Evolutionary conservation across 441 rosid genomes (phyloP).

Genomic region (Brassica balearica): DNA sequence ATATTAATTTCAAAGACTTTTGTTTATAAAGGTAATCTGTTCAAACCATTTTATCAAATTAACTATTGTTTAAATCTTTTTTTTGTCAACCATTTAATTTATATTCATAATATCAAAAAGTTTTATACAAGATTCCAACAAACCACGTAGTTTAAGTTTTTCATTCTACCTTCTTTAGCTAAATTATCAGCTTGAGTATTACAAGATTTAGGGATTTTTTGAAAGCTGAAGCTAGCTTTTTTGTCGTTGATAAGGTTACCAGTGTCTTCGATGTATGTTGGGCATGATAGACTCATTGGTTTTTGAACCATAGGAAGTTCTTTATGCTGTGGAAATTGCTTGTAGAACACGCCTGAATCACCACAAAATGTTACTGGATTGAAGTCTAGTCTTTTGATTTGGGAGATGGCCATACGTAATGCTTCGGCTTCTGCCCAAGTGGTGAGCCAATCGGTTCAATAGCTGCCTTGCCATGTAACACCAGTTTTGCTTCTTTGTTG

Average conservation of each 20-base stretch:
- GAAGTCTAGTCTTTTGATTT: no score
- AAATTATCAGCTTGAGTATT: neutral
- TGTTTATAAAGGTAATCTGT: neutral
- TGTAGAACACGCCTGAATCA: no score
- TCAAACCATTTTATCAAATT: neutral
- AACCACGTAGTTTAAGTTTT: neutral
- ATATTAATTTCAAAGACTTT: neutral
- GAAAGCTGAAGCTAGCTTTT: neutral
- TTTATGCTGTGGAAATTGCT: no score
- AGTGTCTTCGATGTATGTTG: neutral
- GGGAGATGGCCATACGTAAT: no score
- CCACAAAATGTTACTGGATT: no score
- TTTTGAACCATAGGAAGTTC: no score
- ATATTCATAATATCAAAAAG: neutral
- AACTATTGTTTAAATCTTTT: neutral
- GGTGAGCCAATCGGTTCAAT: no score
- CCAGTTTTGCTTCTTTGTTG: neutral
- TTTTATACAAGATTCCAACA: neutral
- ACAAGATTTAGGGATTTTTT: neutral
- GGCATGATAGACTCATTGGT: no score
- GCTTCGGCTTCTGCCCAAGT: no score
- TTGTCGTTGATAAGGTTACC: neutral
- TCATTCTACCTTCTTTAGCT: neutral
- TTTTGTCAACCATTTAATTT: no score
- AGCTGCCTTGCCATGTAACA: neutral